These are phyloP conservation scores for Lachnellula arida DNA, from an alignment of 2,329 filamentous ascomycete species.

Conservation along the genomic window DNA sequence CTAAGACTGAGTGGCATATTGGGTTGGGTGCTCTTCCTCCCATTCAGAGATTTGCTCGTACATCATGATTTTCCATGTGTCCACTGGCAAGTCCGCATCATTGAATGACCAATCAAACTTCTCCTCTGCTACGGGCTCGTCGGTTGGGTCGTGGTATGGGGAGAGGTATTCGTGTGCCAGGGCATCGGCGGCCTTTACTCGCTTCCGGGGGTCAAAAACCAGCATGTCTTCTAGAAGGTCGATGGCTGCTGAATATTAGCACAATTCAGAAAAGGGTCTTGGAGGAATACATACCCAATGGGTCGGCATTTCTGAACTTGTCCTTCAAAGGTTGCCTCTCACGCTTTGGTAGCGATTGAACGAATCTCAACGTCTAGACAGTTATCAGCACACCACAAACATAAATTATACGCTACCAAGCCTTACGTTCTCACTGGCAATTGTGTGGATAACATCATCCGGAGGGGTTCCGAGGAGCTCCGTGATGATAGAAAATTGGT, in stretches of 20 bases:
- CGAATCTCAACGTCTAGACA: constrained; percentile 81
- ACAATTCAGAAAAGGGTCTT: neutral
- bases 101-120: constrained; percentile 99
- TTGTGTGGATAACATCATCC: constrained; percentile 97
- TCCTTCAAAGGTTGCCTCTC: constrained; percentile 79
- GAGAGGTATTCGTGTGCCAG: constrained; percentile 90
- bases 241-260: constrained; percentile 57
- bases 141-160: constrained; percentile 94
- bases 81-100: constrained; percentile 92
- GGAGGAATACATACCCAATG: constrained; percentile 54
- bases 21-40: constrained; percentile 17
- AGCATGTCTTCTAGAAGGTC: constrained; percentile 95
- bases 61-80: constrained; percentile 99
- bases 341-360: constrained; percentile 93
- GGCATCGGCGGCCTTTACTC: constrained; percentile 80
- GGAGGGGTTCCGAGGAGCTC: constrained; percentile 94
- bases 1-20: constrained; percentile 16
- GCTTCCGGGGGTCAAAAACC: constrained; percentile 96
- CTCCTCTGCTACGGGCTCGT: constrained; percentile 92
- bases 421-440: constrained; percentile 93
- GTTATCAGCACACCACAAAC: constrained; percentile 24
- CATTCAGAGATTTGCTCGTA: constrained; percentile 45
- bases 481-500: constrained; percentile 99
- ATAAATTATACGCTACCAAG: neutral
- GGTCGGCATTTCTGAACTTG: constrained; percentile 95